These are phyloP conservation scores for Aspergillus cejpii DNA, from an alignment of 2,329 filamentous ascomycete species.

Conservation along the genomic window DNA sequence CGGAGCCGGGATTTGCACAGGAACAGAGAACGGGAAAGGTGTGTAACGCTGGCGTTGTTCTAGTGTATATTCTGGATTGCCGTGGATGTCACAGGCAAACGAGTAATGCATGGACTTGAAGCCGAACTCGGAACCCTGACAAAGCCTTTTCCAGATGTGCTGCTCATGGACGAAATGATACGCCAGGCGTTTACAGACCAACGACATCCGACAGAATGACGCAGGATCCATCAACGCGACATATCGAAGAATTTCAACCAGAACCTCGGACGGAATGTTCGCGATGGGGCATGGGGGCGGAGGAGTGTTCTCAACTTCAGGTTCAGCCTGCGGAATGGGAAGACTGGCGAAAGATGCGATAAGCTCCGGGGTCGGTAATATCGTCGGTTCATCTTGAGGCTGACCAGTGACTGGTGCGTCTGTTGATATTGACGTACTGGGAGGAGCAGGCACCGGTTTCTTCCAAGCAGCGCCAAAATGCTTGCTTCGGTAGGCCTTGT, in stretches of 20 bases:
- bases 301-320: slow-evolving; percentile 26
- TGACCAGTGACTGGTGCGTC: slow-evolving; percentile 52
- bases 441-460: slow-evolving; percentile 36
- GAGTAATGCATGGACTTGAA: slow-evolving; percentile 78
- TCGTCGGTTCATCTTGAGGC: slow-evolving; percentile 46
- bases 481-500: slow-evolving; percentile 82
- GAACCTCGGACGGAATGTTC: slow-evolving; percentile 71
- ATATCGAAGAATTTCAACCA: slow-evolving; percentile 69
- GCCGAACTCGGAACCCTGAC: slow-evolving; percentile 63
- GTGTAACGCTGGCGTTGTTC: slow-evolving; percentile 28
- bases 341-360: slow-evolving; percentile 67
- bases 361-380: slow-evolving; percentile 57
- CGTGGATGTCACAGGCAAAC: slow-evolving; percentile 58
- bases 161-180: slow-evolving; percentile 81
- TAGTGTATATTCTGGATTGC: slow-evolving; percentile 35
- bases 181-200: slow-evolving; percentile 80
- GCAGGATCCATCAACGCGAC: slow-evolving; percentile 70
- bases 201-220: slow-evolving; percentile 65
- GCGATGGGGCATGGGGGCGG: slow-evolving; percentile 49
- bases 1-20: slow-evolving; percentile 31
- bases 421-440: slow-evolving; percentile 41
- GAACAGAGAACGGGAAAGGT: slow-evolving; percentile 27
- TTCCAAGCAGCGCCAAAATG: slow-evolving; percentile 68
- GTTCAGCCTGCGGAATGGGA: slow-evolving; percentile 60
- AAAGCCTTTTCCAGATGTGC: slow-evolving; percentile 74